Evolutionary conservation across 2,329 filamentous ascomycete species (phyloP), one percentile per base, ranked within the genome.

Genomic region (Orbilia ellipsospora): DNA sequence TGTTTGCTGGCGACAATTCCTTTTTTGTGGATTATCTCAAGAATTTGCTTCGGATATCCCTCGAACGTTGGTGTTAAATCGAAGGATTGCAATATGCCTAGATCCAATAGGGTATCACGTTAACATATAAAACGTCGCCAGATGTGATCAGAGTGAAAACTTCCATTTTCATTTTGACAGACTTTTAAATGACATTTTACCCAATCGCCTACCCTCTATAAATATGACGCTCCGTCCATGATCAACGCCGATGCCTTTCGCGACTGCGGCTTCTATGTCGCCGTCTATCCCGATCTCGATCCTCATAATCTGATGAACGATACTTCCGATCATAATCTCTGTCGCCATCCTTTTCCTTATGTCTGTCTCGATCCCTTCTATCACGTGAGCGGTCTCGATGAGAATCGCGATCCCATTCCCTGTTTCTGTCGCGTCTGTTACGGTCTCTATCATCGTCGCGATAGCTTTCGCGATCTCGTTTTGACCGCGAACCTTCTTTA

Each of bases 401-500:
- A 50, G 75, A 77, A n/a, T 77, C 70, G 26, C 77, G 80, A 62
- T 74, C 77, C 48, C 77, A 77, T 6, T 75, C 70, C 23, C 73
- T 73, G n/a, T 74, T 63, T 16, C 69, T 48, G 51, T 67, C 69
- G 16, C 70, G 64, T 50, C 61, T 79, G 73, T 77, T 78, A 28
- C 79, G 81, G 42, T 81, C 81, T 48, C 79, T 78, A 23, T 81
- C 80, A 13, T 80, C 79, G 40, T 81, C 80, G 26, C 79, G 79
- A 74, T 81, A 79, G 20, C 77, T 79, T 56, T 82, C 80, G 4
- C 80, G 79, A 60, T 82, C 81, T 48, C 81, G 80, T 60, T 83
- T 81, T 50, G 75, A 66, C 79, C 81, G 31, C 80, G 81, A 77
- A 40, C 77, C 70, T 16, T 85, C 84, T 69, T 83, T 75, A 48